A percentile compares a stretch with the other conserved stretches of the same genome.
Evolutionary conservation across 495 filamentous ascomycete genomes (phyloP).

Genomic region (Tuber indicum): DNA sequence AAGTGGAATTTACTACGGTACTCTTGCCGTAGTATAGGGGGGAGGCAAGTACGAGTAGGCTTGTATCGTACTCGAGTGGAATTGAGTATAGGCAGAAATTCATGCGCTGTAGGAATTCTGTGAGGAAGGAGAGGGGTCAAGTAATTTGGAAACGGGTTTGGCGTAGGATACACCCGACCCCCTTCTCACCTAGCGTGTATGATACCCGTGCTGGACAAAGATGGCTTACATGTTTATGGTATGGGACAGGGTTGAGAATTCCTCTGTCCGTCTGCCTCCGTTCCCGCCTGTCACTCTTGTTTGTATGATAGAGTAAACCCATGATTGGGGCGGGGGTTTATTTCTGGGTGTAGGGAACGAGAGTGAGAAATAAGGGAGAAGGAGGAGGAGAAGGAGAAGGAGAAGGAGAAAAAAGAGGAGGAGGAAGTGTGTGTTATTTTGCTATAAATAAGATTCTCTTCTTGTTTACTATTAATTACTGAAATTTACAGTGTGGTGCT

Average conservation of each 20-base stretch:
- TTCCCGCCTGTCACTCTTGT: too few relatives aligned
- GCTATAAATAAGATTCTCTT: neutral
- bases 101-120: neutral
- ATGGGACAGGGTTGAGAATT: neutral
- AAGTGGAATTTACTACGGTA: neutral
- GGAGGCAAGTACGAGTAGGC: neutral
- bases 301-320: neutral
- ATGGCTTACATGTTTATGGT: neutral
- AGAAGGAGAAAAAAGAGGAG: neutral
- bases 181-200: neutral
- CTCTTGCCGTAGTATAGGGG: neutral
- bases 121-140: neutral
- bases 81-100: neutral
- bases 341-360: neutral
- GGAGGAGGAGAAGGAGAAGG: neutral
- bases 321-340: neutral
- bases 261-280: neutral
- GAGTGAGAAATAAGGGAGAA: neutral
- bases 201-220: neutral
- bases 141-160: neutral
- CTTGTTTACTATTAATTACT: neutral
- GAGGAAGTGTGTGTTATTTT: neutral
- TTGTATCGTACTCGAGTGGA: neutral
- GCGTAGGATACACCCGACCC: neutral
- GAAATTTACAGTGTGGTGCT: neutral